Evolutionary conservation across 2,329 filamentous ascomycete species (phyloP).

Genomic region (Mollisiaceae sp.): DNA sequence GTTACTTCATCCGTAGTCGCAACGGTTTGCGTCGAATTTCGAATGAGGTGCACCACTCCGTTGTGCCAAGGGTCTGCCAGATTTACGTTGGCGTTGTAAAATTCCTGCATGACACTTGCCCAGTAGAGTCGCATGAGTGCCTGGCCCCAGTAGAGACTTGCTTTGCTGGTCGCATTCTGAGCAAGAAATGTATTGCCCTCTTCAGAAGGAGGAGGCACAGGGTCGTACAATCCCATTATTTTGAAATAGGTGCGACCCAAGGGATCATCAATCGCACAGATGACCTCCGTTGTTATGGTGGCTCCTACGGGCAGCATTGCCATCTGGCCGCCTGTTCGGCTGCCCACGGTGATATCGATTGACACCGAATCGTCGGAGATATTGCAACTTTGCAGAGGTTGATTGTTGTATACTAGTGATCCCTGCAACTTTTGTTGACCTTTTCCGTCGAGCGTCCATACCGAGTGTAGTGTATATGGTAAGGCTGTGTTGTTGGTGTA

Average conservation of each 20-base stretch:
- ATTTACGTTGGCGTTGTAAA: not conserved
- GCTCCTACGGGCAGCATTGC: not conserved
- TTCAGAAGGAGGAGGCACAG: not conserved
- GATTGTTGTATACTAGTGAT: not conserved
- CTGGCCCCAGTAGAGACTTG: not conserved
- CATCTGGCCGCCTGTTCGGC: not conserved
- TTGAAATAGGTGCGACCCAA: conserved; percentile 1
- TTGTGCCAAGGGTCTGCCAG: not conserved
- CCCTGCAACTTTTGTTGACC: not conserved
- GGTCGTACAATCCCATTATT: not conserved
- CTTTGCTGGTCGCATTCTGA: not conserved
- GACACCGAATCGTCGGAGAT: not conserved
- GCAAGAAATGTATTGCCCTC: not conserved
- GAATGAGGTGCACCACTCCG: not conserved
- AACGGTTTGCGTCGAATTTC: not conserved
- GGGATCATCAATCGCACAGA: not conserved
- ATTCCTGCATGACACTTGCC: not conserved
- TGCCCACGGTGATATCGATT: not conserved
- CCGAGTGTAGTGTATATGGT: not conserved
- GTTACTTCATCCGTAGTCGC: not conserved
- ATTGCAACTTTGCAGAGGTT: not conserved
- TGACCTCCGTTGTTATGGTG: not conserved
- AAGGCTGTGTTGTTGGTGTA: conserved; percentile 6
- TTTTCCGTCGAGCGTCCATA: not conserved
- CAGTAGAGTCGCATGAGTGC: not conserved